Evolutionary conservation across 768 basidiomycete species (phyloP), one percentile per base, ranked within the genome.

Genomic region (Strobilomyces echinocephalus): DNA sequence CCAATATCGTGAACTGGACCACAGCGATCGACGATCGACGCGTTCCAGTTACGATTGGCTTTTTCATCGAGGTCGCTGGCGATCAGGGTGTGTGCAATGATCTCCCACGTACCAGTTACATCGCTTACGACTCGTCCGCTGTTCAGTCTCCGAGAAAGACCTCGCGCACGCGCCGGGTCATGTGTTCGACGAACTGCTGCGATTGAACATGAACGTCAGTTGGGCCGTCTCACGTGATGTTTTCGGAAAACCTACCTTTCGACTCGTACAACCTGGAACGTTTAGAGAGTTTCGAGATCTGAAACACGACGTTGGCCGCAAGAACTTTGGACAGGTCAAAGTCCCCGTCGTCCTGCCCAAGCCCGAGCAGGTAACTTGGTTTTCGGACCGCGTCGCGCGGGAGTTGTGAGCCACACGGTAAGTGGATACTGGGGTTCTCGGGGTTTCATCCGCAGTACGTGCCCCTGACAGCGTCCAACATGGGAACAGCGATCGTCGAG

Each of bases 211-310:
- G 10, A 40, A 49, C 21, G 5, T 58, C 18, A 4, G 1, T 5
- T 52, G 40, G 26, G 34, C 31, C 18, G 18, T 45, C 24, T 7
- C 44, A 18, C 26, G 18, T 15, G 53, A 43, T 0, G 2, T 5
- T 2, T n/a, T 62, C 8, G 36, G 57, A 34, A 51, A 49, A 30
- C 67, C 62, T 24, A 63, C 24, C 4, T 24, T 24, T 24, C 24
- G 24, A 24, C 24, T 24, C 24, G 24, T 24, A 24, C 62, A 15
- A 44, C 68, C 34, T 52, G 67, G 24, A 24, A 63, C 67, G 7
- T 67, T 67, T 39, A 51, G 52, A 8, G 64, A 52, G 0, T 68
- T 57, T 36, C 54, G 57, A n/a, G 57, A 53, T n/a, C 30, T 56
- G 33, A 66, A 46, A 28, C 45, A 50, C 10, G 62, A 67, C 30